Percentiles rank a stretch among this genome's conserved stretches.
These are phyloP conservation scores for Oryza meyeriana DNA, from an alignment of 176 grass and related monocot genomes.

Conservation along the genomic window DNA sequence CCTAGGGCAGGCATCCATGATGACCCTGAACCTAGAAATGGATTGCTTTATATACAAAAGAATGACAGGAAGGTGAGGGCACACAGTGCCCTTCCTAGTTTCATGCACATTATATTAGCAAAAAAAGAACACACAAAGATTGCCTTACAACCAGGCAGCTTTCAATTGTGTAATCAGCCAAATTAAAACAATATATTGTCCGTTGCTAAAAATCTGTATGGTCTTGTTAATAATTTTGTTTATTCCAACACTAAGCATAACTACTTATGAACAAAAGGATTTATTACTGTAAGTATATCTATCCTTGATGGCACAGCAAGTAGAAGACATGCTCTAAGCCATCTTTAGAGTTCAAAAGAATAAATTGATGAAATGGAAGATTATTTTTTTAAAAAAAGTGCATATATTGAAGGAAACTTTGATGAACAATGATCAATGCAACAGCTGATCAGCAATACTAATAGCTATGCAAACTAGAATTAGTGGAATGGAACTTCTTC, in stretches of 20 bases:
- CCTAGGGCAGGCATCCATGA: not conserved
- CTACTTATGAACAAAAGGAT: not conserved
- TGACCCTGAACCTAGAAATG: not conserved
- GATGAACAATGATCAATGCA: not conserved
- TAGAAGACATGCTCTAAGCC: not conserved
- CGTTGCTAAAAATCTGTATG: not conserved
- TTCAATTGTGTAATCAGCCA: not conserved
- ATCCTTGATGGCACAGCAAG: not conserved
- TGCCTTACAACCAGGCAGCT: not conserved
- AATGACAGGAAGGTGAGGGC: not conserved
- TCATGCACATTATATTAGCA: not conserved
- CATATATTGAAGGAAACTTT: conserved; percentile 7
- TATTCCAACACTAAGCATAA: not conserved
- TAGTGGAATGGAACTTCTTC: conserved; percentile 3
- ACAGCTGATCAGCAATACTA: not conserved
- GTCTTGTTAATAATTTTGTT: not conserved
- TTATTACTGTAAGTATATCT: not conserved
- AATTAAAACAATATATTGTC: not conserved
- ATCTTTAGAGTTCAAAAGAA: not conserved
- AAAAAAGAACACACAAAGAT: not conserved
- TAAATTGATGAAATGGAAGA: not conserved
- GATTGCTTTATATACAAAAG: not conserved
- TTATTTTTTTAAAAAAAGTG: not conserved
- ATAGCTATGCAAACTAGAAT: conserved; percentile 5
- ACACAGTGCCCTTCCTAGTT: not conserved